phyloP scores from a whole-genome alignment of 108 stramenopile genomes.

The Aurantiochytrium sp. region DNA sequence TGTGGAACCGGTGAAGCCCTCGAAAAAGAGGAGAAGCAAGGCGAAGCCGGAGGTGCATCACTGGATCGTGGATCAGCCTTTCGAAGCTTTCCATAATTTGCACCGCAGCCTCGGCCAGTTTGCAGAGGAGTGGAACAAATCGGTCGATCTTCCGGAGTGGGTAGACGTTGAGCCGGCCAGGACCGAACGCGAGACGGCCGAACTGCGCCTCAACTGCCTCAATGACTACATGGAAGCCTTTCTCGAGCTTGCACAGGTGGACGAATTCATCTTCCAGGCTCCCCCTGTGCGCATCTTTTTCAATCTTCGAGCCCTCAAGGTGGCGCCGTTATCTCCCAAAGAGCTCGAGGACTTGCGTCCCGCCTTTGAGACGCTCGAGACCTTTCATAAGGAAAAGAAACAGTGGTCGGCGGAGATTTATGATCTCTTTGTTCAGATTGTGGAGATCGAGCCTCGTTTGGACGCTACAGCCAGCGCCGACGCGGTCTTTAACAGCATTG shows the following conservation, averaged over 20 bases:
- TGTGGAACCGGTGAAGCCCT: neutral
- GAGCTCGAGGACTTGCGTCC: neutral
- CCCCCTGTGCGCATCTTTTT: neutral
- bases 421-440: neutral
- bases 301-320: neutral
- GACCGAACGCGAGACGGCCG: neutral
- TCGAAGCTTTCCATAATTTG: neutral
- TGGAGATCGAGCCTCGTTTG: neutral
- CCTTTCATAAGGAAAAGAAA: neutral
- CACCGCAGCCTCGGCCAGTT: neutral
- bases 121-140: neutral
- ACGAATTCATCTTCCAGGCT: neutral
- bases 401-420: neutral
- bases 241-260: neutral
- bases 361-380: neutral
- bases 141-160: neutral
- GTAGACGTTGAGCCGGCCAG: neutral
- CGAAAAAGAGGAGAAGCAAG: neutral
- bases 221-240: neutral
- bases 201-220: neutral
- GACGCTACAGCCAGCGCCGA: neutral
- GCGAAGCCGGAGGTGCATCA: neutral
- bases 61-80: constrained; percentile 11
- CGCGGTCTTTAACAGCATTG: neutral
- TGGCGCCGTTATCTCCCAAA: neutral